These are phyloP conservation scores for Candida succiphila DNA, from an alignment of 805 yeast species.

Conservation along the genomic window DNA sequence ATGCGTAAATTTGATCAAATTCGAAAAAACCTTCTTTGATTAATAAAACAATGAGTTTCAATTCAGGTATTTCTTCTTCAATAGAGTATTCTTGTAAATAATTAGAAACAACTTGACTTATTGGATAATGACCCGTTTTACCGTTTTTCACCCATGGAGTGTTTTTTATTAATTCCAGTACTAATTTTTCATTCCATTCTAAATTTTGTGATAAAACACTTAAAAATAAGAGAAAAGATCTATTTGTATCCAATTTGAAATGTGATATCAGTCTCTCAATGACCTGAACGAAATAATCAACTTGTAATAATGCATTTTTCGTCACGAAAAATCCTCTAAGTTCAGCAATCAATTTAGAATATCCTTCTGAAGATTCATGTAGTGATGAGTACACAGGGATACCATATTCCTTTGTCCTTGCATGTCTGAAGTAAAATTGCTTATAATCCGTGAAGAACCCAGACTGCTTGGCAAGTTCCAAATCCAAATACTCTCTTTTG, in stretches of 20 bases:
- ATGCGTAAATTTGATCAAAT: constrained; percentile 49
- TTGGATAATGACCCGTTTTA: constrained; percentile 4
- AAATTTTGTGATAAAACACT: constrained; percentile 39
- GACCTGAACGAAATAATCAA: constrained; percentile 33
- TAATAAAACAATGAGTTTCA: constrained; percentile 36
- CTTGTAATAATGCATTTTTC: constrained; percentile 29
- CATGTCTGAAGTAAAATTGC: constrained; percentile 18
- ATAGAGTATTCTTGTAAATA: background rate
- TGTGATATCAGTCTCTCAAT: constrained; percentile 60
- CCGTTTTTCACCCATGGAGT: constrained; percentile 52
- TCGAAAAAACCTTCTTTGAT: constrained; percentile 60
- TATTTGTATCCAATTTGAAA: constrained; percentile 62
- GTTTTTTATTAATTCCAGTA: constrained; percentile 36
- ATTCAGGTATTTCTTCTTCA: constrained; percentile 6
- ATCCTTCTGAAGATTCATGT: constrained; percentile 74
- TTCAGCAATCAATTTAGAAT: constrained; percentile 48
- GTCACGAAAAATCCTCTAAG: constrained; percentile 31
- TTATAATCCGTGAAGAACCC: constrained; percentile 21
- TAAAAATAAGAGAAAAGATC: constrained; percentile 55
- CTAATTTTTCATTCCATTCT: constrained; percentile 33
- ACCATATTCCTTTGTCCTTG: constrained; percentile 19
- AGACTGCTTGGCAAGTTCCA: constrained; percentile 12
- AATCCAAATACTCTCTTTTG: constrained; percentile 19
- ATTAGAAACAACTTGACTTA: background rate
- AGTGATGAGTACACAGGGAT: constrained; percentile 42